Evolutionary conservation across 78 protist genomes (phyloP).

Genomic region (Emiliania huxleyi): DNA sequence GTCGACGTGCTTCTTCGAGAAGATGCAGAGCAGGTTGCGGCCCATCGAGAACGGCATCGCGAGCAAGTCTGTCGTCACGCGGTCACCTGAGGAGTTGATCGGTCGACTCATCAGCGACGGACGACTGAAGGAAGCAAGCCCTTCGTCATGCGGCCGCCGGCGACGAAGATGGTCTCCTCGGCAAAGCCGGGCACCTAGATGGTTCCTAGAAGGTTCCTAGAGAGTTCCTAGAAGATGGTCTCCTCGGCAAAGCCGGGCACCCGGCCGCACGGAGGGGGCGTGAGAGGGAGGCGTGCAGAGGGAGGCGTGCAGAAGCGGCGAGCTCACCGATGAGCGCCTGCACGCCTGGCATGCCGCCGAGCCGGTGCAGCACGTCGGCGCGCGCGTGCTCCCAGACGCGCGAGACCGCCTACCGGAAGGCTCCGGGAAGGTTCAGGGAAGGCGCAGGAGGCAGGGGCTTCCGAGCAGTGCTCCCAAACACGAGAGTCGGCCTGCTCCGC

Average conservation of each 20-base stretch:
- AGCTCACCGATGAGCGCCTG: neutral
- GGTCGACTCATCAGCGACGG: too few species aligned
- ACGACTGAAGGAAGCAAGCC: neutral
- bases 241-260: neutral
- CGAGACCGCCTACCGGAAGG: neutral
- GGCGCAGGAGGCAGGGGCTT: too few species aligned
- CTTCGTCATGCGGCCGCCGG: slow-evolving; percentile 7
- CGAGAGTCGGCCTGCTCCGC: too few species aligned
- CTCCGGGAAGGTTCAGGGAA: too few species aligned
- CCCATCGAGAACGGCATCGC: neutral
- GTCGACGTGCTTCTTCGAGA: slow-evolving; percentile 1
- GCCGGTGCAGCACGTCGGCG: neutral
- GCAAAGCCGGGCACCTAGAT: neutral
- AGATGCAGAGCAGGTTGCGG: neutral
- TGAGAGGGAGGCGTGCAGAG: too few species aligned
- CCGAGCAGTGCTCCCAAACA: too few species aligned
- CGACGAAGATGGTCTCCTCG: neutral
- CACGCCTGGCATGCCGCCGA: neutral
- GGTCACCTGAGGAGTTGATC: neutral
- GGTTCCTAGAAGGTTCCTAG: too few species aligned
- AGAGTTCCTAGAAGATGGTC: neutral
- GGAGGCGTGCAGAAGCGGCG: neutral
- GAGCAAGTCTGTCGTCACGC: neutral
- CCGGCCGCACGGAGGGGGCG: too few species aligned
- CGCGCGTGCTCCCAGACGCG: neutral